Base-by-base conservation (phyloP, 306 rosid genomes). In the Vigna unguiculata region DNA sequence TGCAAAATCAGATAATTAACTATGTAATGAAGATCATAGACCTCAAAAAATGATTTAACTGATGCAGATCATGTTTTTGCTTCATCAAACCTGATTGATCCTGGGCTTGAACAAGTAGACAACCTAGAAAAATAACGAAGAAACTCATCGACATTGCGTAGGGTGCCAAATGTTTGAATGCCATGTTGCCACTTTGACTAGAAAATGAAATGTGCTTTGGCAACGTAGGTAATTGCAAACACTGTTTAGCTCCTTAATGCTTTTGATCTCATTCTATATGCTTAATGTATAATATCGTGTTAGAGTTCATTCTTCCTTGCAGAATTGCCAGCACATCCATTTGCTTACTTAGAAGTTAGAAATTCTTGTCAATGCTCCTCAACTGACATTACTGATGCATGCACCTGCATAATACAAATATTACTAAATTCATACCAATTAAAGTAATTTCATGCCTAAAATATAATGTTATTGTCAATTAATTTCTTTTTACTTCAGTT, bases 71-170 rank as follows among this genome's bases (percentile, higher is more conserved):
- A 41, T n/a, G 30, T 68, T 41, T 28, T 36, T 24, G 11, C 10
- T 13, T 59, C 48, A 59, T 3, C 53, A 60, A 76, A 80, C 91
- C 91, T 76, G 88, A 79, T 83, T 88, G 92, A 66, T 66, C 87
- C 58, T 73, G 86, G 21, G 88, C 83, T 79, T 20, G 41, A 53
- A 75, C 4, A 61, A 32, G 30, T 21, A 78, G 78, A 28, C 34
- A 62, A 5, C 71, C 34, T 3, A 83, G 25, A 1, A 81, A 63
- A 21, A 43, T 60, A 76, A 38, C 51, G 24, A 69, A 32, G 67
- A 60, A 15, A 32, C 22, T 60, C 43, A 30, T 60, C 11, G 12
- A 28, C 40, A 58, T 14, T 28, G 1, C 5, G 63, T 24, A 55
- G 32, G 61, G 11, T 58, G 64, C 2, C 64, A 58, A 16, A 58